These are phyloP conservation scores for Cryphonectria nitschkei DNA, from an alignment of 2,329 filamentous ascomycete genomes.

Conservation along the genomic window DNA sequence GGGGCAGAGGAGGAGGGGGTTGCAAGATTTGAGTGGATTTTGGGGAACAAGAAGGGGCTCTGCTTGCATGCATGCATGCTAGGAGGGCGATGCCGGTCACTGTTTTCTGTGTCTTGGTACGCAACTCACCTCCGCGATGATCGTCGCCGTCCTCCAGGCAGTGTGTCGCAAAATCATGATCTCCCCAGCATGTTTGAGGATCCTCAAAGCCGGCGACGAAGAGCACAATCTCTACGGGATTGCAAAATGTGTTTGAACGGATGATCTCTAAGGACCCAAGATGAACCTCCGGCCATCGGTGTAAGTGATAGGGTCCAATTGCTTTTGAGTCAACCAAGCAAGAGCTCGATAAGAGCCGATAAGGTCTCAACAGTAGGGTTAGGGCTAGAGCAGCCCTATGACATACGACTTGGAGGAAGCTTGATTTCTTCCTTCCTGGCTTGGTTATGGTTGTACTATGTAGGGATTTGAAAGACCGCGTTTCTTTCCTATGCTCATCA, in stretches of 20 bases:
- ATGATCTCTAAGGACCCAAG: neutral
- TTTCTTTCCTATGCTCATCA: neutral
- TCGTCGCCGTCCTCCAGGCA: conserved; percentile 45
- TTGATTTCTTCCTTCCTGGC: too few relatives aligned
- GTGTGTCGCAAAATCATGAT: conserved; percentile 46
- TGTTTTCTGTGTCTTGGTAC: neutral
- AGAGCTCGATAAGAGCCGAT: neutral
- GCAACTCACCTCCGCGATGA: conserved; percentile 41
- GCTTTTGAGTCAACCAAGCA: too few relatives aligned
- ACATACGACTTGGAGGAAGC: too few relatives aligned
- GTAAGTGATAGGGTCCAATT: conserved; percentile 12
- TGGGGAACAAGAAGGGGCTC: neutral
- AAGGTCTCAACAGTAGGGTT: neutral
- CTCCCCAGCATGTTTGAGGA: conserved; percentile 28
- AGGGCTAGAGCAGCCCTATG: neutral
- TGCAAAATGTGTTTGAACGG: conserved; percentile 1
- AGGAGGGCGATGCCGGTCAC: neutral
- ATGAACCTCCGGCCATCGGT: conserved; percentile 24
- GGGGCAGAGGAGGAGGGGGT: neutral
- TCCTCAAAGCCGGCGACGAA: neutral
- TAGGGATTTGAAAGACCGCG: neutral
- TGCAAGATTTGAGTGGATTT: neutral
- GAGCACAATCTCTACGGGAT: neutral
- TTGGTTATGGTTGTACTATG: too few relatives aligned
- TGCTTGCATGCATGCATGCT: neutral